A percentile compares a stretch with the other conserved stretches of the same genome.
These are phyloP conservation scores for Teratosphaeria zuluensis DNA, from an alignment of 2,329 filamentous ascomycete species.

Conservation along the genomic window DNA sequence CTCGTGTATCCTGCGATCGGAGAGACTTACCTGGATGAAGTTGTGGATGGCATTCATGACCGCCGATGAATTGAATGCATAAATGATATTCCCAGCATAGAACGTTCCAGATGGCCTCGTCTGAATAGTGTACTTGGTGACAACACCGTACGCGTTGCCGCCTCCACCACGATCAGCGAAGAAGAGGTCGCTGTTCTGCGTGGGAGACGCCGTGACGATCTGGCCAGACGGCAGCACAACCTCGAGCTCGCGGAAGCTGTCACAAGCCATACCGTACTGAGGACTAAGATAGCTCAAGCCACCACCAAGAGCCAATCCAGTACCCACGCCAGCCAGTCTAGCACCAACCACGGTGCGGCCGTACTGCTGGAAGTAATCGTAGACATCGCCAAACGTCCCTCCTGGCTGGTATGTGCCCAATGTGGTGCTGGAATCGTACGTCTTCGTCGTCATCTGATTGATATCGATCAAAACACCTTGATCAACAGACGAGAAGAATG, in stretches of 20 bases:
- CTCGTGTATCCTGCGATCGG: no score
- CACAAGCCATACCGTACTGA: conserved; percentile 12
- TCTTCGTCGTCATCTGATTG: background rate
- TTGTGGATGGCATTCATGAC: conserved; percentile 16
- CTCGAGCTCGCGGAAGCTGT: conserved; percentile 13
- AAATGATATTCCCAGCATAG: background rate
- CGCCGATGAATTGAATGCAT: background rate
- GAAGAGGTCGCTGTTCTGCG: conserved; percentile 41
- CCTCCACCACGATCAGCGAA: conserved; percentile 45
- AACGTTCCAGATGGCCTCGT: background rate
- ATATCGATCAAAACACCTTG: background rate
- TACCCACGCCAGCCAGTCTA: background rate
- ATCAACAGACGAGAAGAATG: background rate
- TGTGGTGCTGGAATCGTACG: background rate
- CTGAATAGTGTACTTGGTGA: conserved; percentile 9
- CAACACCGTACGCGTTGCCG: conserved; percentile 36
- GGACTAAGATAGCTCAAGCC: conserved; percentile 15
- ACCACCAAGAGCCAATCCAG: background rate
- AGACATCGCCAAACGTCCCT: background rate
- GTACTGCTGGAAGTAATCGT: background rate
- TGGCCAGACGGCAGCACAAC: conserved; percentile 44
- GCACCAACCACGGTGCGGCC: background rate
- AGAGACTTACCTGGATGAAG: conserved; percentile 12
- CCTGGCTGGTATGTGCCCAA: background rate
- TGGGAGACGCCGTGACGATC: conserved; percentile 37